These are phyloP conservation scores for Besnoitia besnoiti DNA, from an alignment of 169 alveolate species.

Conservation along the genomic window DNA sequence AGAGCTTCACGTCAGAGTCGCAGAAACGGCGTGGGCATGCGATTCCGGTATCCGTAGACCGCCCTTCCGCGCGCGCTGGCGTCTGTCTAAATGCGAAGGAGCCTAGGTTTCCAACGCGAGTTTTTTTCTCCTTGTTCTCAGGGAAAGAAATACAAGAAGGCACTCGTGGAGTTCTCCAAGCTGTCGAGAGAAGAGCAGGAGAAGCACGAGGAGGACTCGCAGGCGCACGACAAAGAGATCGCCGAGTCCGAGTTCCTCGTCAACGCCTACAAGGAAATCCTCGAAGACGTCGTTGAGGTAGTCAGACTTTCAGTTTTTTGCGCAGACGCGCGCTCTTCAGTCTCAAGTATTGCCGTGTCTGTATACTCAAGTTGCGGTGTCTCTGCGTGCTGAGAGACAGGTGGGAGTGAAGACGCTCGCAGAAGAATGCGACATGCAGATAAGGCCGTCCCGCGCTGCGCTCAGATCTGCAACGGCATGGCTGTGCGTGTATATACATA, in stretches of 20 bases:
- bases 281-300: slow-evolving; percentile 85
- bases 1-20: background rate
- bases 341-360: background rate
- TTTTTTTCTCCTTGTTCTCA: background rate
- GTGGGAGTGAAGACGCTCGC: too few species aligned
- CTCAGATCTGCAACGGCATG: background rate
- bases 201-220: slow-evolving; percentile 75
- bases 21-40: too few species aligned
- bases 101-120: too few species aligned
- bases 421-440: too few species aligned
- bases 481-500: background rate
- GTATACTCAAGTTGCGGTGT: background rate
- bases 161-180: slow-evolving; percentile 79
- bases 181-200: slow-evolving; percentile 82
- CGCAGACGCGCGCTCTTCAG: background rate
- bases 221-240: slow-evolving; percentile 79
- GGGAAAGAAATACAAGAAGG: slow-evolving; percentile 80
- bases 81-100: too few species aligned
- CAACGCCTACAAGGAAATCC: slow-evolving; percentile 80
- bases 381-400: too few species aligned
- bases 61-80: too few species aligned
- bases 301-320: slow-evolving; percentile 42
- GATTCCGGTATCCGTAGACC: too few species aligned
- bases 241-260: slow-evolving; percentile 88
- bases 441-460: too few species aligned